phyloP scores from a whole-genome alignment of 495 filamentous ascomycete genomes.

The Cercophora samala region DNA sequence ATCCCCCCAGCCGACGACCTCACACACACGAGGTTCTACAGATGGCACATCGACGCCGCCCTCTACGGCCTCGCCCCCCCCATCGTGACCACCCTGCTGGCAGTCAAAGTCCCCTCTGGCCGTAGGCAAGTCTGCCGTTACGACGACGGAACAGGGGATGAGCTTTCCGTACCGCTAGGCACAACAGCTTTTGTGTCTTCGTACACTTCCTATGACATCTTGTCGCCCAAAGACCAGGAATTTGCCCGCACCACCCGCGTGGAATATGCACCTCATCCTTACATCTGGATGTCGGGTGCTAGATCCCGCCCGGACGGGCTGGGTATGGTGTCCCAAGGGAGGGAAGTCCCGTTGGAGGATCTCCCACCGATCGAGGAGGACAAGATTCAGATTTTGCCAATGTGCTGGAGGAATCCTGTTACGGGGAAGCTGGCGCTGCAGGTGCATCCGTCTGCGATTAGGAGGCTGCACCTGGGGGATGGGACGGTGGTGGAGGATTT shows the following conservation, averaged over 20 bases:
- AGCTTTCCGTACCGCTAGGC: constrained; percentile 63
- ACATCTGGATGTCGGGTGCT: constrained; percentile 71
- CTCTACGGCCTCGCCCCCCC: constrained; percentile 69
- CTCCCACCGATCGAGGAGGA: constrained; percentile 60
- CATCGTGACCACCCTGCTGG: constrained; percentile 64
- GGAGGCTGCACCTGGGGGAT: constrained; percentile 59
- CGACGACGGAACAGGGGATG: constrained; percentile 67
- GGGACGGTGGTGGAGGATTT: constrained; percentile 65
- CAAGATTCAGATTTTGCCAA: constrained; percentile 66
- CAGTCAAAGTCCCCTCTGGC: constrained; percentile 62
- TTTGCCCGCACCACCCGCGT: constrained; percentile 62
- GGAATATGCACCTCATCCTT: constrained; percentile 72
- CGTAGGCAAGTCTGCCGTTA: constrained; percentile 64
- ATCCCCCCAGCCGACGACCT: constrained; percentile 63
- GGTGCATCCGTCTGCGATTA: constrained; percentile 64
- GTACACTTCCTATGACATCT: constrained; percentile 60
- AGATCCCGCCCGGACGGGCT: constrained; percentile 63
- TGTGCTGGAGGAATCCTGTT: constrained; percentile 69
- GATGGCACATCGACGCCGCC: constrained; percentile 78
- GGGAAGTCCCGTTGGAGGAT: constrained; percentile 53
- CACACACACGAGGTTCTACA: constrained; percentile 67
- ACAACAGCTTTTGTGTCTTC: constrained; percentile 73
- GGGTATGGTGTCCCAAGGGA: constrained; percentile 59
- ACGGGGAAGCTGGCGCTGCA: constrained; percentile 66
- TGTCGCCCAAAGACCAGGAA: constrained; percentile 61